Base-by-base conservation (phyloP, 208 protist genomes). In the Trypanosoma platydactyli region DNA sequence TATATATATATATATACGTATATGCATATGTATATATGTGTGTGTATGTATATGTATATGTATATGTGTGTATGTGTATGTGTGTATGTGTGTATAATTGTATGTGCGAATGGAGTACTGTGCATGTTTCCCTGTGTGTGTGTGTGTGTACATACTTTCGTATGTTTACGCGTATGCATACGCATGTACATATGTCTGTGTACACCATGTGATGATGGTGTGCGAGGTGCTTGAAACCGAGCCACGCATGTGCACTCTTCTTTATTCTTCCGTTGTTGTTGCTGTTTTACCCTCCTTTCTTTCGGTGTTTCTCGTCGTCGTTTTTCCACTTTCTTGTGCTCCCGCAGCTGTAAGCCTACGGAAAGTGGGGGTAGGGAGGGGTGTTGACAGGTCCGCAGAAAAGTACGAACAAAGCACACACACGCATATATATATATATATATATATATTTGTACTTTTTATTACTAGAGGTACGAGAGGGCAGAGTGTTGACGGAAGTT, bases 1-100 rank as follows among this genome's bases (percentile, higher is more conserved):
- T n/a, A 15, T 61, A 38, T 67, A 35, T 35, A 12, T 44, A 18
- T 69, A 42, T 63, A 35, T 57, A 16, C 33, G 0, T 57, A 38
- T 57, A 38, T 57, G n/a, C 52, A 27, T 57, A n/a, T 33, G 52
- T 29, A 22, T 65, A 45, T 76, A 46, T 68, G 46, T 38, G 30
- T 76, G n/a, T 64, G 46, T 40, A 27, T 76, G 38, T 69, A 35
- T 50, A n/a, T 59, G 38, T 64, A 49, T 61, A 38, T 38, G 58
- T 60, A 11, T 71, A 52, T 65, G 40, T 65, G 53, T 71, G 24
- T 71, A 16, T 65, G n/a, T 11, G 7, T 55, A n/a, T 65, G 44
- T 65, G 9, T 44, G 3, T 59, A 38, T 68, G 25, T 69, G 33
- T 69, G 9, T 61, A 7, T 50, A 46, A 35, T 20, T 51, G 33